Evolutionary conservation across 2,329 filamentous ascomycete species (phyloP).

Genomic region (Aspergillus transmontanensis): DNA sequence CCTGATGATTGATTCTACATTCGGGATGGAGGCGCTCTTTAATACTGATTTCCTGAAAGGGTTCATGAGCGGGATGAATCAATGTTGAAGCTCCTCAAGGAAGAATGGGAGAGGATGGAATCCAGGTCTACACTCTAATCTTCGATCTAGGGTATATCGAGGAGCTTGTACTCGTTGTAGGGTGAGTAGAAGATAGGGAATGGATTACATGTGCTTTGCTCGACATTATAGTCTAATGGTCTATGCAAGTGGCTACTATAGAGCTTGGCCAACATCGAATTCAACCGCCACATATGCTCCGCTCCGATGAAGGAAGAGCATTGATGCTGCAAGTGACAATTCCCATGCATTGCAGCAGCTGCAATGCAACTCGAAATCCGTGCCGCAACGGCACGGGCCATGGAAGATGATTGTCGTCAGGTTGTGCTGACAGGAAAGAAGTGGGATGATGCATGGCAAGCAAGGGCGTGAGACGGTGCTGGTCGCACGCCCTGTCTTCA

Average conservation of each 20-base stretch:
- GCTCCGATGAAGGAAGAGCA: not conserved
- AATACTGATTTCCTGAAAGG: not conserved
- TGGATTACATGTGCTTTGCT: not conserved
- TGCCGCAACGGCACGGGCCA: slow-evolving; percentile 13
- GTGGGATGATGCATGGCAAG: not conserved
- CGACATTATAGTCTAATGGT: not conserved
- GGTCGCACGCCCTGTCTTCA: not conserved
- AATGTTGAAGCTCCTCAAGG: slow-evolving; percentile 5
- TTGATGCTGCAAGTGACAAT: slow-evolving; percentile 9
- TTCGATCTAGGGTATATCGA: not conserved
- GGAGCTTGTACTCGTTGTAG: not conserved
- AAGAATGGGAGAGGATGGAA: slow-evolving; percentile 13
- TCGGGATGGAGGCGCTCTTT: slow-evolving; percentile 4
- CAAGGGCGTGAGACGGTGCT: not conserved
- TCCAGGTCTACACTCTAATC: slow-evolving; percentile 10
- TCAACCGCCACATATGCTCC: not conserved
- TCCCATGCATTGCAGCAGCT: slow-evolving; percentile 16
- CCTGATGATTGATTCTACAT: not conserved
- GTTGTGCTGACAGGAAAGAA: not conserved
- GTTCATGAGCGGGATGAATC: slow-evolving; percentile 6
- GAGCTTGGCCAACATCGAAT: not conserved
- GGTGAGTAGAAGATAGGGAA: not conserved
- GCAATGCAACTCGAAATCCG: slow-evolving; percentile 6
- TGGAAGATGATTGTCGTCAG: not conserved
- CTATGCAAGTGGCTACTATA: not conserved